phyloP scores from a whole-genome alignment of 768 basidiomycete species.

The Xerocomus potaroensis region DNA sequence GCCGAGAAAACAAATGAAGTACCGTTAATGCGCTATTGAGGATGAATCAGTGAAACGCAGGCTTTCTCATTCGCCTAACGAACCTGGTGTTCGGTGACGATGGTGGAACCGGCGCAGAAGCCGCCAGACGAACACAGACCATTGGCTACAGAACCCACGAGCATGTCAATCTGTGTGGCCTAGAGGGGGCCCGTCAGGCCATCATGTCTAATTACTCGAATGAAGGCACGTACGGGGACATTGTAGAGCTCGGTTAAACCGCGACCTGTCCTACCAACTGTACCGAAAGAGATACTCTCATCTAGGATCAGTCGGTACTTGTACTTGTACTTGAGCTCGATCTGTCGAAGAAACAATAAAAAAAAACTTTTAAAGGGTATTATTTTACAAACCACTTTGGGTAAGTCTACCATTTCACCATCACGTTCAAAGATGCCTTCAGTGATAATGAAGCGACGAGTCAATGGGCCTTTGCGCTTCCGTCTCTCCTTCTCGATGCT shows the following conservation, averaged over 20 bases:
- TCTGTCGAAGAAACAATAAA: slow-evolving; percentile 40
- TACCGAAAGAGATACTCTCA: slow-evolving; percentile 91
- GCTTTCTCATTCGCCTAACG: neutral
- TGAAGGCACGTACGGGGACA: slow-evolving; percentile 63
- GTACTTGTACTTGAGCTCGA: slow-evolving; percentile 92
- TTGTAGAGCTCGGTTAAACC: slow-evolving; percentile 95
- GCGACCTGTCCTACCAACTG: slow-evolving; percentile 88
- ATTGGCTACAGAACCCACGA: slow-evolving; percentile 86
- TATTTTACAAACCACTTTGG: slow-evolving; percentile 68
- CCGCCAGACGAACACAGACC: slow-evolving; percentile 84
- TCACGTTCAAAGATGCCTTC: slow-evolving; percentile 97
- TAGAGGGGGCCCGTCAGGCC: slow-evolving; percentile 24
- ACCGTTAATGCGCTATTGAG: slow-evolving; percentile 82
- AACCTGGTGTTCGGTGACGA: slow-evolving; percentile 87
- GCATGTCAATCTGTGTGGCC: slow-evolving; percentile 90
- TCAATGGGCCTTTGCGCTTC: slow-evolving; percentile 77
- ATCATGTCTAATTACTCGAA: neutral
- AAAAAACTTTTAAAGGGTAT: neutral
- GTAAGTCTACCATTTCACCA: slow-evolving; percentile 87
- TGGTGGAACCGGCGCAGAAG: slow-evolving; percentile 86
- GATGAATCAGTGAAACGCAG: neutral
- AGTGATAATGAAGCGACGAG: slow-evolving; percentile 90
- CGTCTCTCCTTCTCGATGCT: slow-evolving; percentile 83
- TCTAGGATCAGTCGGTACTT: slow-evolving; percentile 95
- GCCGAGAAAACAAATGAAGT: slow-evolving; percentile 96